phyloP scores from a whole-genome alignment of 192 early-diverging fungal genomes.

The Piromyces finnis region DNA sequence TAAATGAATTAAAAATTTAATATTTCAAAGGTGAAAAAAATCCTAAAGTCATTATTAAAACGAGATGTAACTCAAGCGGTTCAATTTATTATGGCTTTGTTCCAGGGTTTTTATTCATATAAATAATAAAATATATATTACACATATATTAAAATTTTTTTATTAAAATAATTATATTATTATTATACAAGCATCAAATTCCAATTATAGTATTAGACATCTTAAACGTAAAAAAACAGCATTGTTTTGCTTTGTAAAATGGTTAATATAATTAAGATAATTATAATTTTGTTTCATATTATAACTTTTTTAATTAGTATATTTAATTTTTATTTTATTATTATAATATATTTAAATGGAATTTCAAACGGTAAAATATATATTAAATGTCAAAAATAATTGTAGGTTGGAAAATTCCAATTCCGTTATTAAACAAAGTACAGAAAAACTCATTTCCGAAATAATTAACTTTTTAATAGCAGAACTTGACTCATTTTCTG shows the following conservation, averaged over 20 bases:
- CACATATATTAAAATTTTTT: no score
- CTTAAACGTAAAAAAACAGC: not conserved
- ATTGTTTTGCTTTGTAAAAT: not conserved
- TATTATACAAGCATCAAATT: not conserved
- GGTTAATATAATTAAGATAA: not conserved
- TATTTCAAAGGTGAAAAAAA: not conserved
- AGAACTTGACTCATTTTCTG: not conserved
- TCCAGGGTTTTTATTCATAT: not conserved
- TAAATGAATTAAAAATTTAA: not conserved
- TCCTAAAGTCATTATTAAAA: not conserved
- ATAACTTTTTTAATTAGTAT: no score
- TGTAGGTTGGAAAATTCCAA: not conserved
- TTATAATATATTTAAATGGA: no score
- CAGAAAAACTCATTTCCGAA: not conserved
- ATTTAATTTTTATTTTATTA: no score
- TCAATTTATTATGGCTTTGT: not conserved
- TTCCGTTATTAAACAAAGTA: not conserved
- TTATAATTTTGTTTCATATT: no score
- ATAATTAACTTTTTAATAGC: not conserved
- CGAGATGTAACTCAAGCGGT: not conserved
- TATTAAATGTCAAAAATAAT: no score
- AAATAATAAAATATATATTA: no score
- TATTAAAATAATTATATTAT: no score
- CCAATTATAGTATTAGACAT: not conserved
- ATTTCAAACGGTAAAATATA: no score